A percentile compares a stretch with the other conserved stretches of the same genome.
These are phyloP conservation scores for Quercus wislizeni DNA, from an alignment of 306 rosid genomes.

Conservation along the genomic window DNA sequence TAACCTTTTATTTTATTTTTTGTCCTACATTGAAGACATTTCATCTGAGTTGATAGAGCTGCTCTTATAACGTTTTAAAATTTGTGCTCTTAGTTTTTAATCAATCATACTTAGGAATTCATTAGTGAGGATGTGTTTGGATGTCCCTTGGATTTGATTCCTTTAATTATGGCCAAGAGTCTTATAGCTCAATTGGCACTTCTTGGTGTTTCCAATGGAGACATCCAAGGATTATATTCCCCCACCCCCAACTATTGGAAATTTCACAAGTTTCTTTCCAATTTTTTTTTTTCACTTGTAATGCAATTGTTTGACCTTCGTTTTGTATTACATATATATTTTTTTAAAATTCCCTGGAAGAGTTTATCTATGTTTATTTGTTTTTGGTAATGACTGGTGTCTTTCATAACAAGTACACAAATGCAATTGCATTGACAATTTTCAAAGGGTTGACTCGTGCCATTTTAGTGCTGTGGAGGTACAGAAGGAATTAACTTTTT, in stretches of 20 bases:
- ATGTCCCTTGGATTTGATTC: neutral
- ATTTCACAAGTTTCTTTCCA: too few species aligned
- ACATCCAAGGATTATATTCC: too few species aligned
- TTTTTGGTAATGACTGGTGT: neutral
- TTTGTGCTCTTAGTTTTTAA: neutral
- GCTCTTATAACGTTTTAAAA: neutral
- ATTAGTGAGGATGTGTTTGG: neutral
- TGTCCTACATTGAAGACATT: too few species aligned
- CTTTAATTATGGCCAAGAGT: neutral
- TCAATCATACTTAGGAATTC: neutral
- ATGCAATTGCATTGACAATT: neutral
- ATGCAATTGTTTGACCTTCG: too few species aligned
- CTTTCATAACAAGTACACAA: neutral
- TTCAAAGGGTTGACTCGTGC: neutral
- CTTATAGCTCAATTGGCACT: too few species aligned
- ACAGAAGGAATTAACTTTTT: conserved; percentile 13
- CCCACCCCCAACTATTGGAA: too few species aligned
- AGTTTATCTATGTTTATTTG: neutral
- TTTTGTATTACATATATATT: too few species aligned
- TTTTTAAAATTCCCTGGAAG: neutral
- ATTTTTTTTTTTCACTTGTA: neutral
- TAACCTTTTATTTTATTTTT: too few species aligned
- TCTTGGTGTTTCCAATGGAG: too few species aligned
- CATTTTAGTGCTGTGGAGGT: neutral
- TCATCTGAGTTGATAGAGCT: neutral